Evolutionary conservation across 23 red algal species (phyloP).

Genomic region (Pyropia haitanensis): DNA sequence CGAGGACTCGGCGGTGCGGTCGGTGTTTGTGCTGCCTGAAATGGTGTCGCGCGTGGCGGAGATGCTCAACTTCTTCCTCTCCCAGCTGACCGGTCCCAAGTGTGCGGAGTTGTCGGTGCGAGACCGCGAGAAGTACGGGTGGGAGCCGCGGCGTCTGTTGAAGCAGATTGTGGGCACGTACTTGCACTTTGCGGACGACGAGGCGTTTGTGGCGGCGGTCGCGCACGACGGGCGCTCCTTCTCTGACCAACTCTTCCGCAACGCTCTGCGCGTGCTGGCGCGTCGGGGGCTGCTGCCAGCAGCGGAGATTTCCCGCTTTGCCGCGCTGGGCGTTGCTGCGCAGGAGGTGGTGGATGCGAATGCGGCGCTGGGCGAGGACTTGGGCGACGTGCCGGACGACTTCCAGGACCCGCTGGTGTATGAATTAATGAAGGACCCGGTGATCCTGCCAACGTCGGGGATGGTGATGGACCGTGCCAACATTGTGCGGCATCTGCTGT

Average conservation of each 20-base stretch:
- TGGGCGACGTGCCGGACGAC: conserved; percentile 85
- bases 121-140: conserved; percentile 65
- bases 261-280: conserved; percentile 36
- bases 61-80: conserved; percentile 95
- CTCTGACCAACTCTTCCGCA: conserved; percentile 50
- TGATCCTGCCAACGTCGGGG: conserved; percentile 77
- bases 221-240: conserved; percentile 84
- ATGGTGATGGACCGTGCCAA: conserved; percentile 80
- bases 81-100: conserved; percentile 65
- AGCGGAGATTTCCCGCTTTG: conserved; percentile 29
- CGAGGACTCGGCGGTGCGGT: conserved; percentile 61
- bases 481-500: conserved; percentile 87
- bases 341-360: conserved; percentile 28
- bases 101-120: conserved; percentile 63
- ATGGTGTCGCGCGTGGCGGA: conserved; percentile 83
- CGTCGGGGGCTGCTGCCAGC: conserved; percentile 33
- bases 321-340: conserved; percentile 12
- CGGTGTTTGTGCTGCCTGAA: conserved; percentile 73
- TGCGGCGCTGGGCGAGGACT: conserved; percentile 54
- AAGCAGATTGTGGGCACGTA: conserved; percentile 71
- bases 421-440: conserved; percentile 86
- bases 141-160: conserved; percentile 77
- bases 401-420: conserved; percentile 95
- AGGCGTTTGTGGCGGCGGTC: conserved; percentile 61
- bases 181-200: conserved; percentile 46